Conservation (phyloP, 345 rosid genomes). For the Salix suchowensis region DNA sequence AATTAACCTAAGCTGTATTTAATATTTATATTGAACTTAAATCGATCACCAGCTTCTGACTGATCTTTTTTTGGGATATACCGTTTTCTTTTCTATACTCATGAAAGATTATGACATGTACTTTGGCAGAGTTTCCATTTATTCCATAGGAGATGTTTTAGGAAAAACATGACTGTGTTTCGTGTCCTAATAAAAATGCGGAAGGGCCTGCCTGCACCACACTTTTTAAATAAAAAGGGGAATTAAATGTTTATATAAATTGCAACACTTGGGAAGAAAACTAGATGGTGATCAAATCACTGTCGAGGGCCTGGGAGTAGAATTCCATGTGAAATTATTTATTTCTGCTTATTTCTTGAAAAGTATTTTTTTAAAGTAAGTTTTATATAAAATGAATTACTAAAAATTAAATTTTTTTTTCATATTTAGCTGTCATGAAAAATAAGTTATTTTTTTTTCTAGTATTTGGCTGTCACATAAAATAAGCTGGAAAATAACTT, state of each 20-base stretch:
- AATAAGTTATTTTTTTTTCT: too few species aligned
- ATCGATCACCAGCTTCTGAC: background rate
- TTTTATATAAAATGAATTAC: too few species aligned
- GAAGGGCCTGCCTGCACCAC: background rate
- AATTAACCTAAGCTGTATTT: background rate
- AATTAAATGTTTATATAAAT: background rate
- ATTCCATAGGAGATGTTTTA: background rate
- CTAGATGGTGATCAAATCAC: background rate
- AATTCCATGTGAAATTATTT: background rate
- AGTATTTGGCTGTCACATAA: too few species aligned
- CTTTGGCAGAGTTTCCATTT: background rate
- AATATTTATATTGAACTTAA: background rate
- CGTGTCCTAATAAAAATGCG: background rate
- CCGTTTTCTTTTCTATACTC: background rate
- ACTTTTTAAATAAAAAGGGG: background rate
- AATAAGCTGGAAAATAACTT: too few species aligned
- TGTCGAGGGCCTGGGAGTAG: background rate
- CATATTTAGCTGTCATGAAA: too few species aligned
- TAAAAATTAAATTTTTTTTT: too few species aligned
- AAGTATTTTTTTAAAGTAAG: too few species aligned
- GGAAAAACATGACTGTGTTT: constrained; percentile 2
- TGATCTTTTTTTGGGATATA: background rate
- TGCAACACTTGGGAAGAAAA: background rate
- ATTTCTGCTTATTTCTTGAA: too few species aligned
- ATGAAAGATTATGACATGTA: background rate